These are phyloP conservation scores for Corymbia maculata DNA, from an alignment of 345 rosid genomes.

Conservation along the genomic window DNA sequence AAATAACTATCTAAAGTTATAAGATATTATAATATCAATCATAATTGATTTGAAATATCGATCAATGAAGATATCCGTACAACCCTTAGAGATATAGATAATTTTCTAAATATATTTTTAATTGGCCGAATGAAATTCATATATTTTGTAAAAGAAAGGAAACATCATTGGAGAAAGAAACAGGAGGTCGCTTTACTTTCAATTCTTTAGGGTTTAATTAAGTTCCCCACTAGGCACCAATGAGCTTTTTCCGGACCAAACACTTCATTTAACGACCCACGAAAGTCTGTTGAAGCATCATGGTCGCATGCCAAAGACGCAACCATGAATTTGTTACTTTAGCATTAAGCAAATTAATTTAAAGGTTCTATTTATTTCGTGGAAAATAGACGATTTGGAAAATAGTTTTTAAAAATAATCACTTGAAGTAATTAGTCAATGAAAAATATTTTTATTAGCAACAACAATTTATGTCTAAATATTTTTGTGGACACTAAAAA, in stretches of 20 bases:
- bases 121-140: neutral
- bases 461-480: neutral
- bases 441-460: neutral
- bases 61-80: neutral
- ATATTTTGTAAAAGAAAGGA: neutral
- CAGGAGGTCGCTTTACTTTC: neutral
- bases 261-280: neutral
- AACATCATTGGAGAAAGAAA: neutral
- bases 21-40: neutral
- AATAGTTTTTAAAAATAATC: neutral
- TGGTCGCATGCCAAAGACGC: neutral
- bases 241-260: neutral
- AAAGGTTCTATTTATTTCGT: accelerated
- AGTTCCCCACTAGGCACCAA: neutral
- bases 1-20: neutral
- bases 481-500: neutral
- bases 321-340: neutral
- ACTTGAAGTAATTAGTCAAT: accelerated
- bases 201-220: neutral
- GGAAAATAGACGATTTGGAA: neutral
- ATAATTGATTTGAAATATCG: neutral
- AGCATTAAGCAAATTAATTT: neutral
- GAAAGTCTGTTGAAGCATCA: neutral
- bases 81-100: neutral
- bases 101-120: neutral